Evolutionary conservation across 192 early-diverging fungal species (phyloP), one percentile per base, ranked within the genome.

Genomic region (Powellomyces hirtus): DNA sequence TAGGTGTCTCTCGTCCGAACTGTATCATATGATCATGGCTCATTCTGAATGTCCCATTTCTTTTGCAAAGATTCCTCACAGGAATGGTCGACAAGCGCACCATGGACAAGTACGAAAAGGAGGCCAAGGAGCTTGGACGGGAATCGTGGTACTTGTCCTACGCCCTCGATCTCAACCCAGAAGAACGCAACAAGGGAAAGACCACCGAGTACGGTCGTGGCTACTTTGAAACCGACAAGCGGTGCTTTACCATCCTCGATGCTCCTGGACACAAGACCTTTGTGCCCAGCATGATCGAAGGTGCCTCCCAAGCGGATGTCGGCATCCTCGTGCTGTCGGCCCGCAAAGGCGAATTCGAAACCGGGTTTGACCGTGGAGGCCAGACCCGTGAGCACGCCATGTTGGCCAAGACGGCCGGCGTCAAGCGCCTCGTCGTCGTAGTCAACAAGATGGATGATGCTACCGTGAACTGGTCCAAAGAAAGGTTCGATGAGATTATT

Each of bases 381-480:
- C 97, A 99, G 80, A 99, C 96, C 4, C 91, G 94, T 70, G 97
- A 99, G 81, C 97, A 99, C 77, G 94, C 95, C 26, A 81, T 96
- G 78, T 74, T 99, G 74, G 95, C 91, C 62, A 98, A 97, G 86
- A 97, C 94, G 22, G 88, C 90, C n/a, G 96, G 97, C 52, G 91
- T 99, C 64, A 94, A 93, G 80, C 52, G 89, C 45, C 71, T 99
- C 58, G 83, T 99, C 55, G 84, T 97, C 57, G 97, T 90, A 35
- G 88, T 99, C 77, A 99, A 99, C 88, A 99, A 99, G 88, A 99
- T 99, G 97, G 97, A 99, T 71, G 97, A 99, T 69, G 85, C 90
- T 16, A 99, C 97, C 7, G 97, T 99, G 38, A 59, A 76, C 49
- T 99, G 96, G 96, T 81, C 87, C 73, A 90, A 97, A 85, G 90